Evolutionary conservation across 1,284 basidiomycete genomes (phyloP).

Genomic region (Boletus nobilissimus): DNA sequence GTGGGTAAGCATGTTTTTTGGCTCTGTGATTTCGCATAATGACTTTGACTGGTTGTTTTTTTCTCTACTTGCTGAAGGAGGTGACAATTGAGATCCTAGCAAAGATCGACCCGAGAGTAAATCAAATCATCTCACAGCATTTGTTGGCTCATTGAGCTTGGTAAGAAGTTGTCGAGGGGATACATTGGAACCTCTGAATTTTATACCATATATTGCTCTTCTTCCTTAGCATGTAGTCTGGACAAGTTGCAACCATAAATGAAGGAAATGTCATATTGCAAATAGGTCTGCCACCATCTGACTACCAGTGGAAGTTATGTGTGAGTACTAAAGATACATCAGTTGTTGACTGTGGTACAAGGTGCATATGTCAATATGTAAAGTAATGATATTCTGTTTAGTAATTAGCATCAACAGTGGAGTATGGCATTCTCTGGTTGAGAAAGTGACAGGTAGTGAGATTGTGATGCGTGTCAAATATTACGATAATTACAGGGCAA

Average conservation of each 20-base stretch:
- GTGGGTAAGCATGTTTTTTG: conserved; percentile 38
- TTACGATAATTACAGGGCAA: conserved; percentile 37
- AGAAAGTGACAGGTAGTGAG: background rate
- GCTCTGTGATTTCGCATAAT: background rate
- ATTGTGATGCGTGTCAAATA: background rate
- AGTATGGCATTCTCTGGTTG: conserved; percentile 23
- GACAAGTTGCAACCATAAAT: too few relatives aligned
- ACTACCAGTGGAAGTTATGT: conserved; percentile 9
- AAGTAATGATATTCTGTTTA: conserved; percentile 20
- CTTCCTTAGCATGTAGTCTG: too few relatives aligned
- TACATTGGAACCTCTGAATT: background rate
- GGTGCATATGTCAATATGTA: conserved; percentile 19
- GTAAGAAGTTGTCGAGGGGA: background rate
- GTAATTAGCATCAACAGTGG: conserved; percentile 29
- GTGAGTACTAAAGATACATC: conserved; percentile 41
- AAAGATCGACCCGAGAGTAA: conserved; percentile 44
- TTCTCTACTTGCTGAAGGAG: conserved; percentile 20
- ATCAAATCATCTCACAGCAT: conserved; percentile 39
- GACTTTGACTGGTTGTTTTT: conserved; percentile 14
- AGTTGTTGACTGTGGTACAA: conserved; percentile 14
- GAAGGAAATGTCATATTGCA: too few relatives aligned
- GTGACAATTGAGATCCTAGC: conserved; percentile 40
- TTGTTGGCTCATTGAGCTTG: conserved; percentile 30
- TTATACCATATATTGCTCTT: background rate
- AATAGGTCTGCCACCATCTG: conserved; percentile 12